Conservation (phyloP, 805 yeast species). For the Candida caryicola region DNA sequence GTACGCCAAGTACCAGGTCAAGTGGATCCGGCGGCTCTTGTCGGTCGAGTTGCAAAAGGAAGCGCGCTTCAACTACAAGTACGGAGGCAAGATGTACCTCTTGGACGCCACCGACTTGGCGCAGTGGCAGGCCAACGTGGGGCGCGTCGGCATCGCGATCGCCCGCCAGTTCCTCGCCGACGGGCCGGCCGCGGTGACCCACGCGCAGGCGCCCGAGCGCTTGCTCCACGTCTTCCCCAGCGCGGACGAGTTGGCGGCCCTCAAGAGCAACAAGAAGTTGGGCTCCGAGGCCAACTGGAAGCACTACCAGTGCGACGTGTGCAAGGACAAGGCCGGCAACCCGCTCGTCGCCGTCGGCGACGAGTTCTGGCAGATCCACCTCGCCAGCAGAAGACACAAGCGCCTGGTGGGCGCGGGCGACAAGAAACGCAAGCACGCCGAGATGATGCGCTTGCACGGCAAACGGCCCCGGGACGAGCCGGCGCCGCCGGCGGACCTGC, state of each 20-base stretch:
- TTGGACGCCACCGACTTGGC: constrained; percentile 74
- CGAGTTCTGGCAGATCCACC: constrained; percentile 66
- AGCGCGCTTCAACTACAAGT: constrained; percentile 39
- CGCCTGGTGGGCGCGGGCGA: constrained; percentile 46
- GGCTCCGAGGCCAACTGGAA: constrained; percentile 50
- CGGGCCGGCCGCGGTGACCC: constrained; percentile 26
- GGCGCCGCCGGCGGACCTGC: too few species aligned
- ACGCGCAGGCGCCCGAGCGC: constrained; percentile 27
- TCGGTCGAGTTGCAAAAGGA: constrained; percentile 58
- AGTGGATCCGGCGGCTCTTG: constrained; percentile 80
- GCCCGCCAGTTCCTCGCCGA: constrained; percentile 33
- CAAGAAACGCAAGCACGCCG: constrained; percentile 53
- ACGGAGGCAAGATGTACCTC: constrained; percentile 64
- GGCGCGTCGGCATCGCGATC: constrained; percentile 51
- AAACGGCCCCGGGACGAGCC: too few species aligned
- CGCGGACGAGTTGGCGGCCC: constrained; percentile 13
- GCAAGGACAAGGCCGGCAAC: constrained; percentile 55
- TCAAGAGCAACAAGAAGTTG: constrained; percentile 39
- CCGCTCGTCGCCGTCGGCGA: constrained; percentile 70
- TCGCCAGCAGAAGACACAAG: constrained; percentile 65
- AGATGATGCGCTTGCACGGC: constrained; percentile 21
- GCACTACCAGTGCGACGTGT: constrained; percentile 64
- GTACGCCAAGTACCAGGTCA: constrained; percentile 84
- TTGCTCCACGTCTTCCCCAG: constrained; percentile 26
- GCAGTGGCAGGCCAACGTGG: constrained; percentile 59